These are phyloP conservation scores for Myxozyma sirexii DNA, from an alignment of 805 yeast genomes.

Conservation along the genomic window DNA sequence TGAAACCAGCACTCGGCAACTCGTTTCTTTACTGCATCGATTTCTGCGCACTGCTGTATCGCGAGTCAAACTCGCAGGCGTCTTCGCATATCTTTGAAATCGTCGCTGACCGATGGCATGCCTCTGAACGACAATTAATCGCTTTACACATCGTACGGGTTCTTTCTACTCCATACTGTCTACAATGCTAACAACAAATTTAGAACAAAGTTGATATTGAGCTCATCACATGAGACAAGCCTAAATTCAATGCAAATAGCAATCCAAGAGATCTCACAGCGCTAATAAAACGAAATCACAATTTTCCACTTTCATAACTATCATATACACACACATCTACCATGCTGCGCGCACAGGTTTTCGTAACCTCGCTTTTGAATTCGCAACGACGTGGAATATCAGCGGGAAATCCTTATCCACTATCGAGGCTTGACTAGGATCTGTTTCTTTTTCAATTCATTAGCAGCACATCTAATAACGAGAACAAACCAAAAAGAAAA, in stretches of 20 bases:
- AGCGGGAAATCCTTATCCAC: constrained; percentile 24
- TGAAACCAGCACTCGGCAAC: constrained; percentile 26
- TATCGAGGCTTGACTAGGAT: constrained; percentile 14
- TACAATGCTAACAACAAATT: no score
- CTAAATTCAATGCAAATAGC: not conserved
- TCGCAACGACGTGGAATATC: constrained; percentile 3
- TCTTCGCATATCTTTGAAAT: constrained; percentile 19
- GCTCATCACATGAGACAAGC: not conserved
- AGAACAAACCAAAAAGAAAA: not conserved
- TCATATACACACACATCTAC: not conserved
- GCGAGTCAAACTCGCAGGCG: constrained; percentile 1
- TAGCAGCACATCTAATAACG: not conserved
- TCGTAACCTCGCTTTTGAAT: not conserved
- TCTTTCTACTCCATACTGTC: no score
- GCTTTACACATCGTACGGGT: constrained; percentile 3
- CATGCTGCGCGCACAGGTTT: constrained; percentile 15
- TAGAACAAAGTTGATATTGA: not conserved
- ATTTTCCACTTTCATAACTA: not conserved
- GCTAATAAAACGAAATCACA: not conserved
- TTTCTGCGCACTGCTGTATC: constrained; percentile 15
- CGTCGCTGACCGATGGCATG: constrained; percentile 19
- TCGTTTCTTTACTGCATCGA: constrained; percentile 15
- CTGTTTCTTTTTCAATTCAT: constrained; percentile 1
- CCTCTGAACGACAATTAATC: constrained; percentile 12
- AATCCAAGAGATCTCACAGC: not conserved